Evolutionary conservation across 192 early-diverging fungal genomes (phyloP).

Genomic region (Rhizoclosmatium globosum): DNA sequence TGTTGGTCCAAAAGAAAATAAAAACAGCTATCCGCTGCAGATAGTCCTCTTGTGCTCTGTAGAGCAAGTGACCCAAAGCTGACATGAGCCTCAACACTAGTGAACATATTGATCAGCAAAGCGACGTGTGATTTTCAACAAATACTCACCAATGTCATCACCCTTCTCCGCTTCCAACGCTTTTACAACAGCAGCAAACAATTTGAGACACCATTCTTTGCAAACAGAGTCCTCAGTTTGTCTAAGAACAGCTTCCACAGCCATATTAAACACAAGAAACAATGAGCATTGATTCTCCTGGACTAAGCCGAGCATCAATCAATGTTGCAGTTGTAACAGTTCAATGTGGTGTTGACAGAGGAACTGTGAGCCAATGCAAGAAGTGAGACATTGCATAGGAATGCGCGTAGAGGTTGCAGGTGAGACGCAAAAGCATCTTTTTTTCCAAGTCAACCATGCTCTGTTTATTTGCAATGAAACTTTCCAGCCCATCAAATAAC

Average conservation of each 20-base stretch:
- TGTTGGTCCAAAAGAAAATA: no score
- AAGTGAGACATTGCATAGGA: constrained; percentile 40
- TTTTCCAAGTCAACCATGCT: no score
- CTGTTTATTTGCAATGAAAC: no score
- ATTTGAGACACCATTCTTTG: constrained; percentile 77
- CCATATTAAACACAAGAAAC: constrained; percentile 74
- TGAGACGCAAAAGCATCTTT: no score
- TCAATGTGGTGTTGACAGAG: constrained; percentile 48
- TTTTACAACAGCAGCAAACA: constrained; percentile 68
- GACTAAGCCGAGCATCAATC: constrained; percentile 65
- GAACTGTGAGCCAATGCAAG: constrained; percentile 17
- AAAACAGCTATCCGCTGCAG: no score
- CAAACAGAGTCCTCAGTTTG: constrained; percentile 37
- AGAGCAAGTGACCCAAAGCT: constrained; percentile 26
- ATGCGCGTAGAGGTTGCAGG: constrained; percentile 66
- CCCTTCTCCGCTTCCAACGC: constrained; percentile 62
- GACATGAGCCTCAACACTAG: constrained; percentile 1
- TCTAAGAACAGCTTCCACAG: constrained; percentile 43
- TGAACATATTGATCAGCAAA: background rate
- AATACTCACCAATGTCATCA: constrained; percentile 61
- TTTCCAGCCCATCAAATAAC: no score
- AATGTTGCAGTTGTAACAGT: constrained; percentile 65
- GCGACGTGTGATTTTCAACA: background rate
- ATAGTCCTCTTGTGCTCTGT: background rate
- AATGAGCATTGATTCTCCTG: constrained; percentile 67